Percentiles rank a stretch among this genome's conserved stretches.
Conservation (phyloP, 1,284 basidiomycete species). For the Moesziomyces sp. region DNA sequence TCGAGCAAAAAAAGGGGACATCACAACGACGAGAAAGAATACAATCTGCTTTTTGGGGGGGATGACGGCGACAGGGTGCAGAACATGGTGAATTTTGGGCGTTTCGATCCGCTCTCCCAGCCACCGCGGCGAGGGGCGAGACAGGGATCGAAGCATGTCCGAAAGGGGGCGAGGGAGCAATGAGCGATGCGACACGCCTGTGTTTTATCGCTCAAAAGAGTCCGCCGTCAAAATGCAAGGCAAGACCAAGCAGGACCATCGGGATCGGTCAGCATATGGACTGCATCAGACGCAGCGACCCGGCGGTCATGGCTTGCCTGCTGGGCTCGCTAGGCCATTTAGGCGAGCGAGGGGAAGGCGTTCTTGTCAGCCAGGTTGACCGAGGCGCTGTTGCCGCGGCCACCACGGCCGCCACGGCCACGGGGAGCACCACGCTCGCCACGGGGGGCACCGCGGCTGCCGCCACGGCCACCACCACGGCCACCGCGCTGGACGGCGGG, state of each 20-base stretch:
- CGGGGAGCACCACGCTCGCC: constrained; percentile 51
- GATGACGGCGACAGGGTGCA: constrained; percentile 24
- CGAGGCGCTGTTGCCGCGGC: constrained; percentile 74
- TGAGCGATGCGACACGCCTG: background rate
- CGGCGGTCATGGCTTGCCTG: constrained; percentile 12
- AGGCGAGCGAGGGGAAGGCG: constrained; percentile 66
- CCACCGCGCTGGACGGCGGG: constrained; percentile 53
- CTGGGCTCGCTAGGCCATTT: constrained; percentile 26
- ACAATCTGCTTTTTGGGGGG: constrained; percentile 43
- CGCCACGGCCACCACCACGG: constrained; percentile 50
- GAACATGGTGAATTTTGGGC: constrained; percentile 18
- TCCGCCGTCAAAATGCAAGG: background rate
- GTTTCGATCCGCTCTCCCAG: constrained; percentile 7
- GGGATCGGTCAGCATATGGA: constrained; percentile 2
- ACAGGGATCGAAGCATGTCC: constrained; percentile 3
- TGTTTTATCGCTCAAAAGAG: background rate
- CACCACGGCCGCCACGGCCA: constrained; percentile 70
- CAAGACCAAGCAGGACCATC: constrained; percentile 3
- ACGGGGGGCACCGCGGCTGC: constrained; percentile 44
- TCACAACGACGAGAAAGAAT: constrained; percentile 39
- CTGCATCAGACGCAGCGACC: constrained; percentile 12
- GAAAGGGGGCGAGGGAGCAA: background rate
- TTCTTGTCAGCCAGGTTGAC: constrained; percentile 70
- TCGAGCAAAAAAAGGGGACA: constrained; percentile 27
- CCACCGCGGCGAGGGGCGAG: constrained; percentile 6